These are phyloP conservation scores for Lippia alba DNA, from an alignment of 305 asterid species.

Conservation along the genomic window DNA sequence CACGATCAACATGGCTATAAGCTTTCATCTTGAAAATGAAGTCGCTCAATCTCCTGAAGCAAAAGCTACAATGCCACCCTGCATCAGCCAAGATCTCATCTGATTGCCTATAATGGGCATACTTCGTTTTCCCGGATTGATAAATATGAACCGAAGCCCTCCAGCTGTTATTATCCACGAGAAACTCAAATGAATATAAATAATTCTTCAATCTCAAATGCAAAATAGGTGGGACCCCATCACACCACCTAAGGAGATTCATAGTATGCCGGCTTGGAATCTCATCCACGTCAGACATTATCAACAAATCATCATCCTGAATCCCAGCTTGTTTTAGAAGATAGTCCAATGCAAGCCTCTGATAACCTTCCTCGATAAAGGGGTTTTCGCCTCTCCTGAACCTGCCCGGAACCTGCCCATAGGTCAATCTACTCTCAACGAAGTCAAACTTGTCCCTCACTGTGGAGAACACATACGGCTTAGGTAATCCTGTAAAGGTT, in stretches of 20 bases:
- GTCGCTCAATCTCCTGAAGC: conserved; percentile 76
- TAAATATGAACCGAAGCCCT: conserved; percentile 89
- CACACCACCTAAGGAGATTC: conserved; percentile 94
- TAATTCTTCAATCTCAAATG: conserved; percentile 89
- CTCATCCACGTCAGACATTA: conserved; percentile 97
- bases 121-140: conserved; percentile 82
- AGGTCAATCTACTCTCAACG: conserved; percentile 78
- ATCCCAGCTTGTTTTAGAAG: conserved; percentile 93
- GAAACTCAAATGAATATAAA: conserved; percentile 87
- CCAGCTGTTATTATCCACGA: conserved; percentile 87
- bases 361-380: conserved; percentile 92
- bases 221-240: conserved; percentile 70
- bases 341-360: conserved; percentile 83
- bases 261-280: conserved; percentile 93
- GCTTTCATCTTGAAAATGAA: conserved; percentile 96
- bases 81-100: conserved; percentile 80
- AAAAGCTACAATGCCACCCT: conserved; percentile 98
- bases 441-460: conserved; percentile 68
- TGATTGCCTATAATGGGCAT: conserved; percentile 89
- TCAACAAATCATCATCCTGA: conserved; percentile 89
- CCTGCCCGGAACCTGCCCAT: conserved; percentile 87
- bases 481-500: conserved; percentile 90
- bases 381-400: conserved; percentile 88
- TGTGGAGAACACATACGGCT: conserved; percentile 64
- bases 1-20: conserved; percentile 87